A percentile compares a stretch with the other conserved stretches of the same genome.
phyloP scores from a whole-genome alignment of 2,329 filamentous ascomycete genomes.

The Botryotinia globosa region DNA sequence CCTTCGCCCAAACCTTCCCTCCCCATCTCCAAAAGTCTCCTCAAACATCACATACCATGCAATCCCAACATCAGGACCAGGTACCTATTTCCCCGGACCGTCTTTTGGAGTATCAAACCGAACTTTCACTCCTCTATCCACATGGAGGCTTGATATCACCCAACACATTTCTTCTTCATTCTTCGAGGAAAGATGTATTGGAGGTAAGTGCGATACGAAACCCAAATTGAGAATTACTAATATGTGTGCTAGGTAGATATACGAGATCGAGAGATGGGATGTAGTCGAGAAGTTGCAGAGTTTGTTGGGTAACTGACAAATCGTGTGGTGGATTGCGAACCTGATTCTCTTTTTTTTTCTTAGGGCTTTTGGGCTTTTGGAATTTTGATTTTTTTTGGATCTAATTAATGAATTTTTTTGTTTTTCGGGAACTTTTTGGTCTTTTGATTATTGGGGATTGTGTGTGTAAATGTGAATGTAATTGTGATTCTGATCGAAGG shows the following conservation, averaged over 20 bases:
- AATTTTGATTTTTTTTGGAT: too few species aligned
- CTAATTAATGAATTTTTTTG: background rate
- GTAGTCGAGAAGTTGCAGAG: background rate
- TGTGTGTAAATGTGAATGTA: background rate
- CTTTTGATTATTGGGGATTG: background rate
- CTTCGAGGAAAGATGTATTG: background rate
- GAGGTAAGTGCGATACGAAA: background rate
- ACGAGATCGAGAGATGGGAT: background rate
- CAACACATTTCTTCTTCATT: background rate
- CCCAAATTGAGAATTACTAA: background rate
- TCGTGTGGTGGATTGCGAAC: background rate
- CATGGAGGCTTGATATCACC: background rate
- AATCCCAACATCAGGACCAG: background rate
- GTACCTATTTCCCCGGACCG: too few species aligned
- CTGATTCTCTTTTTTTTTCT: slow-evolving; percentile 4
- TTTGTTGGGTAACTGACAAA: background rate
- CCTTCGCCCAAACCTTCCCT: background rate
- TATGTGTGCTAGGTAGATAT: background rate
- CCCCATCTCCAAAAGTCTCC: background rate
- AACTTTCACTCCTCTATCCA: background rate
- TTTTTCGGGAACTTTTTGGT: background rate
- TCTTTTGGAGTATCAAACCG: background rate
- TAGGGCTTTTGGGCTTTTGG: background rate
- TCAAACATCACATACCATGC: background rate
- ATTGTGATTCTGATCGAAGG: background rate